Evolutionary conservation across 2,329 filamentous ascomycete genomes (phyloP), one percentile per base, ranked within the genome.

Genomic region (Waltergamsia citrina): DNA sequence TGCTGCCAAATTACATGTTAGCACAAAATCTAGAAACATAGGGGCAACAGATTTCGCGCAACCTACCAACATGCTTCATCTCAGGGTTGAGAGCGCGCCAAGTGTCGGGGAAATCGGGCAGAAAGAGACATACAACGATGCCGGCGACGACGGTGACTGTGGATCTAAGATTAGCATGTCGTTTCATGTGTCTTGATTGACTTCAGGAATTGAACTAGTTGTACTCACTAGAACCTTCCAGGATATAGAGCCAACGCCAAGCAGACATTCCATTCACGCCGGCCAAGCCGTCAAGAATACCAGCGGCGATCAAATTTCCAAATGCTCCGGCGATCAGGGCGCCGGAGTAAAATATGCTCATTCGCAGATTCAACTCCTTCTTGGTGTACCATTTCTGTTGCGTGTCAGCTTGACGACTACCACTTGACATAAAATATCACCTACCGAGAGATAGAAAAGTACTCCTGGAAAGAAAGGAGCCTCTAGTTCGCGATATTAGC

Each of bases 351-450:
- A 78, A 51, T 19, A 77, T 62, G 36, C 71, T 69, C 42, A 74
- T 73, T 33, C 71, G 57, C 33, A 58, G 54, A 9, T 65, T 63
- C 40, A 77, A 44, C 52, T 75, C 71, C 32, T 67, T 65, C 31
- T 74, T 64, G 2, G 76, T 81, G 52, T 82, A 82, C 69, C 75
- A 81, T 43, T 78, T 75, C 0, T n/a, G n/a, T n/a, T n/a, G n/a
- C n/a, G n/a, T n/a, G n/a, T n/a, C n/a, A n/a, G n/a, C n/a, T n/a
- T n/a, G n/a, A n/a, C n/a, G n/a, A n/a, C n/a, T n/a, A n/a, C n/a
- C n/a, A n/a, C n/a, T n/a, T n/a, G n/a, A n/a, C n/a, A n/a, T n/a
- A n/a, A n/a, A n/a, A n/a, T n/a, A n/a, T n/a, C n/a, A n/a, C n/a
- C n/a, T n/a, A n/a, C n/a, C n/a, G 71, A 76, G 14, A 81, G 61